Percentiles rank a stretch among this genome's conserved stretches.
phyloP scores from a whole-genome alignment of 2,329 filamentous ascomycete genomes.

The Tothia fuscella region DNA sequence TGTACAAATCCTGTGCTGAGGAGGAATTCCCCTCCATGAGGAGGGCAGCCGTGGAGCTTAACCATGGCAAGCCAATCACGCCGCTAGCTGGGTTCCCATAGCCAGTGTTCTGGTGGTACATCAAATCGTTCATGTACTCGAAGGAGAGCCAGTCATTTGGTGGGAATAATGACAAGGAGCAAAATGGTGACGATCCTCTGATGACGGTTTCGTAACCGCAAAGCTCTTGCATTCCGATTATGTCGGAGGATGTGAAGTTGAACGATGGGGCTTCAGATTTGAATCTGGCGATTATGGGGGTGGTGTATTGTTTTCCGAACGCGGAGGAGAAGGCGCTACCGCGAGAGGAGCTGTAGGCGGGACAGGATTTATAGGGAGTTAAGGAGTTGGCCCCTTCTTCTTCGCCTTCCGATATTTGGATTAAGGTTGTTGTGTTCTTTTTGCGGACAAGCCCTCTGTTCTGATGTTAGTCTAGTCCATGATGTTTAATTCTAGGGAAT shows the following conservation, averaged over 20 bases:
- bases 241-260: conserved; percentile 51
- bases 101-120: conserved; percentile 54
- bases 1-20: conserved; percentile 45
- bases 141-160: conserved; percentile 54
- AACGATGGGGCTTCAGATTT: conserved; percentile 42
- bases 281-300: conserved; percentile 46
- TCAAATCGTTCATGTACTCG: conserved; percentile 53
- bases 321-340: conserved; percentile 43
- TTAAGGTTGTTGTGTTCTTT: conserved; percentile 42
- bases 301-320: conserved; percentile 39
- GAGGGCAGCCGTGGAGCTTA: conserved; percentile 47
- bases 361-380: conserved; percentile 54
- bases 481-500: no score
- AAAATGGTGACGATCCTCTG: conserved; percentile 49
- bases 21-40: conserved; percentile 27
- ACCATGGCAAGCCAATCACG: conserved; percentile 52
- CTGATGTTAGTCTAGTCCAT: no score
- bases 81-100: conserved; percentile 49
- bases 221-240: conserved; percentile 54
- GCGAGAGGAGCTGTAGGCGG: conserved; percentile 46
- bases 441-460: conserved; percentile 43
- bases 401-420: conserved; percentile 44
- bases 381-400: conserved; percentile 47
- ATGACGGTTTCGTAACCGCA: conserved; percentile 57
- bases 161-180: conserved; percentile 45